Evolutionary conservation across 352 stramenopile species (phyloP).

Genomic region (Phytophthora crassamura): DNA sequence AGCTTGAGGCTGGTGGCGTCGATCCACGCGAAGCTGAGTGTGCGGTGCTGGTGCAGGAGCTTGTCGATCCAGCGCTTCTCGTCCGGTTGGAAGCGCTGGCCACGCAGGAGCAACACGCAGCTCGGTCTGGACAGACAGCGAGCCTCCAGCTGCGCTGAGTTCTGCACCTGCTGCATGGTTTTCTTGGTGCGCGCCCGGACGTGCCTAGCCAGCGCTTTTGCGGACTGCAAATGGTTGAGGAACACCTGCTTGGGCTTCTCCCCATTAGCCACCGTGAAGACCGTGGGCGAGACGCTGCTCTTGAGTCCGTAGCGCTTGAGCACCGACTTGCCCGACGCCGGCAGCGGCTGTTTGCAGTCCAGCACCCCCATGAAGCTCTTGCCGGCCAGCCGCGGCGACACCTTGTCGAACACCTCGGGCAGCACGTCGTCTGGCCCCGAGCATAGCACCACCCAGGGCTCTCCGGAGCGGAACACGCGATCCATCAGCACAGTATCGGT

Average conservation of each 20-base stretch:
- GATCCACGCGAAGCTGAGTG: slow-evolving; percentile 73
- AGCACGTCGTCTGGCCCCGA: slow-evolving; percentile 69
- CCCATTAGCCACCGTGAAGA: slow-evolving; percentile 84
- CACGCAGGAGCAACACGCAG: slow-evolving; percentile 76
- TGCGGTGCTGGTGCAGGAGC: slow-evolving; percentile 64
- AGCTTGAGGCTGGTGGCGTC: slow-evolving; percentile 72
- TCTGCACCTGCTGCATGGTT: slow-evolving; percentile 61
- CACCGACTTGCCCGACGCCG: slow-evolving; percentile 60
- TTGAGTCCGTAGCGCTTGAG: slow-evolving; percentile 69
- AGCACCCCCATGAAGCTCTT: slow-evolving; percentile 74
- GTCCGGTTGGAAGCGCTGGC: slow-evolving; percentile 59
- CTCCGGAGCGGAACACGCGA: slow-evolving; percentile 80
- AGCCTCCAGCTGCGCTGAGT: slow-evolving; percentile 66
- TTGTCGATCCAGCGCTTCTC: slow-evolving; percentile 79
- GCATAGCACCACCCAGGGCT: slow-evolving; percentile 87
- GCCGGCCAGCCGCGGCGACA: slow-evolving; percentile 56
- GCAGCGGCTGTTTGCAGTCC: slow-evolving; percentile 73
- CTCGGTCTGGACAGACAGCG: slow-evolving; percentile 67
- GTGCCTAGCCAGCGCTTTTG: slow-evolving; percentile 66
- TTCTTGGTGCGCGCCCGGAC: slow-evolving; percentile 67
- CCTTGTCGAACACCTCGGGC: slow-evolving; percentile 76
- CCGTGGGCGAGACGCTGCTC: slow-evolving; percentile 63
- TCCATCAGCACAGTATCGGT: slow-evolving; percentile 57
- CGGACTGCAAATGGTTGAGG: slow-evolving; percentile 65
- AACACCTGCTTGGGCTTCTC: slow-evolving; percentile 82